Conservation (phyloP, 169 alveolate species). For the Plasmodium sp. region DNA sequence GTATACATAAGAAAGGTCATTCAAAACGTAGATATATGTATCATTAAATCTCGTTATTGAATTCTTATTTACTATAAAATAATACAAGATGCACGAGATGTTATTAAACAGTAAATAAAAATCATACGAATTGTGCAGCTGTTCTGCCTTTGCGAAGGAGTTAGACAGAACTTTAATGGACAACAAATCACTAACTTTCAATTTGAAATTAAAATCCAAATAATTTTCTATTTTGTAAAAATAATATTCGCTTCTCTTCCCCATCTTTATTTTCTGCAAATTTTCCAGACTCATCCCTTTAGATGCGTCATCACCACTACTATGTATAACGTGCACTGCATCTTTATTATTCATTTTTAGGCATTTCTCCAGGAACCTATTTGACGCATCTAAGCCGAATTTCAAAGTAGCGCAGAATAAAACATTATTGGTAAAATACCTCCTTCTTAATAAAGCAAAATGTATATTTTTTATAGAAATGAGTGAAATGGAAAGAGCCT, state of each 20-base stretch:
- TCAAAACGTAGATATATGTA: constrained; percentile 51
- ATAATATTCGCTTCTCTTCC: constrained; percentile 15
- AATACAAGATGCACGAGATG: constrained; percentile 59
- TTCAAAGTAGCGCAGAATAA: constrained; percentile 34
- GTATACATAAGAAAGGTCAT: constrained; percentile 60
- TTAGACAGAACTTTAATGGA: constrained; percentile 56
- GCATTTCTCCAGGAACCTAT: constrained; percentile 31
- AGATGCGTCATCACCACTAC: background rate
- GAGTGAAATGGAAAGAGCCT: constrained; percentile 57
- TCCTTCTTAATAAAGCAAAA: constrained; percentile 27
- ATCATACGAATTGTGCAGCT: constrained; percentile 41
- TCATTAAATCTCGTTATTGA: constrained; percentile 30
- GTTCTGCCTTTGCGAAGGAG: constrained; percentile 46
- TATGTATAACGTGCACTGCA: constrained; percentile 12
- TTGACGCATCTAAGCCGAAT: constrained; percentile 20
- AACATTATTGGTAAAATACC: constrained; percentile 8
- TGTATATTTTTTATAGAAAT: constrained; percentile 58
- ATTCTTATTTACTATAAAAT: constrained; percentile 49
- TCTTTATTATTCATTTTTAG: constrained; percentile 19
- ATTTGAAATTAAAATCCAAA: constrained; percentile 35
- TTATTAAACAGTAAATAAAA: constrained; percentile 48
- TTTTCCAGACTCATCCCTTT: constrained; percentile 23
- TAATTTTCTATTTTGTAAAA: constrained; percentile 73
- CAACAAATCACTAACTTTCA: constrained; percentile 56
- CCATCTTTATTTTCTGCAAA: constrained; percentile 1